Evolutionary conservation across 495 filamentous ascomycete species (phyloP).

Genomic region (Talaromyces borbonicus): DNA sequence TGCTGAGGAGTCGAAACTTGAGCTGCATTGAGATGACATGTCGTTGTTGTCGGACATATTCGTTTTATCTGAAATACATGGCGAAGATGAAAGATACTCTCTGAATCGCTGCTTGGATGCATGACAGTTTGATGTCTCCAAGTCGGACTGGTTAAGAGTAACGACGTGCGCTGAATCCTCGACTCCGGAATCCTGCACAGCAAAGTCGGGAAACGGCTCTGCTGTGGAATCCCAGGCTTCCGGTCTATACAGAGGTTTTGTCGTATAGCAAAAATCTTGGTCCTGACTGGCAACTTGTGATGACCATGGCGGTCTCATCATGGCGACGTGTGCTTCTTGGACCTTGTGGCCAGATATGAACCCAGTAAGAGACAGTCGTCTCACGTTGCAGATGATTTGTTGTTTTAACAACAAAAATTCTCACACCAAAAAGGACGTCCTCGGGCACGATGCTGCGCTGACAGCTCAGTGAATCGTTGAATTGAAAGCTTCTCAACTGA

Average conservation of each 20-base stretch:
- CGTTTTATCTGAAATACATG: conserved; percentile 5
- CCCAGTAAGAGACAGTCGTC: too few relatives aligned
- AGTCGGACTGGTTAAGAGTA: neutral
- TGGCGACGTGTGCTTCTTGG: too few relatives aligned
- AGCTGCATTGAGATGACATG: neutral
- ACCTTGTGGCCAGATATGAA: too few relatives aligned
- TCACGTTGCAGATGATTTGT: too few relatives aligned
- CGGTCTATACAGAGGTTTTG: conserved; percentile 1
- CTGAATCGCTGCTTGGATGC: neutral
- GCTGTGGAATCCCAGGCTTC: conserved; percentile 1
- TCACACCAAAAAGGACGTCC: too few relatives aligned
- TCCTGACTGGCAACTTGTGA: neutral
- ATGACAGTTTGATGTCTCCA: neutral
- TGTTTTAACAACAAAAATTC: too few relatives aligned
- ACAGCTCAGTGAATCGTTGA: too few relatives aligned
- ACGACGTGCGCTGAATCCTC: neutral
- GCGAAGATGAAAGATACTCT: conserved; percentile 3
- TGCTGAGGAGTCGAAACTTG: neutral
- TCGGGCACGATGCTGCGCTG: too few relatives aligned
- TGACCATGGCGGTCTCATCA: neutral
- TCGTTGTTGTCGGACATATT: neutral
- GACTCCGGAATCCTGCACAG: neutral
- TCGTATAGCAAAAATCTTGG: neutral
- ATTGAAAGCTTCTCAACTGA: neutral
- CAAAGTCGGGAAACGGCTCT: conserved; percentile 3